Evolutionary conservation across 129 eudicot genomes (phyloP), one percentile per base, ranked within the genome.

Genomic region (Flaveria linearis): DNA sequence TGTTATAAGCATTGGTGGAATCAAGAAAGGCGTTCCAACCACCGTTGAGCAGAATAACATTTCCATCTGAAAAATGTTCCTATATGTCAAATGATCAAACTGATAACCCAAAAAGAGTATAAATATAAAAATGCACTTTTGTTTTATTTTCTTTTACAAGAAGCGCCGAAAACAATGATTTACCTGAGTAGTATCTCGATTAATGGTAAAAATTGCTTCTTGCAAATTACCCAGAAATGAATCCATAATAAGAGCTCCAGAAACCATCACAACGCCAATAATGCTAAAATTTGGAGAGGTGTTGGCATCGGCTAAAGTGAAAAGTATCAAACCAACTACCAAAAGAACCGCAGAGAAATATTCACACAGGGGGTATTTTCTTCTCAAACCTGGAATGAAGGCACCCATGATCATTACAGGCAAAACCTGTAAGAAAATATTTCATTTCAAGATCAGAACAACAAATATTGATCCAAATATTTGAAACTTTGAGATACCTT

Each of bases 331-430:
- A 39, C 99, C 99, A 71, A 89, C 72, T 36, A 94, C 99, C n/a
- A 91, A 79, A 76, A 91, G 94, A 30, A 87, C 16, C 5, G 99
- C 97, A 0, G 99, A 89, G 49, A 94, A 63, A 62, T 94, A 91
- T 81, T 94, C 99, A 52, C 88, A 90, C 5, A 85, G 78, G 2
- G 99, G 99, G 56, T 94, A 94, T 79, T 87, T 94, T 78, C 99
- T 79, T 84, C 99, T 87, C 87, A 94, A 75, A 8, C 99, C 99
- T 22, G 99, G 99, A 58, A 94, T 91, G 74, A 94, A 94, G 17
- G 99, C 96, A 50, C 99, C 99, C 99, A 94, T 94, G 41, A 94
- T 83, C 99, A 94, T 91, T 58, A 94, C 99, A 23, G 99, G 99
- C 60, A 94, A 76, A 16, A 94, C 98, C 97, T 94, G 60, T 42